Base-by-base conservation (phyloP, 108 stramenopile species). In the Skeletonema costatum region DNA sequence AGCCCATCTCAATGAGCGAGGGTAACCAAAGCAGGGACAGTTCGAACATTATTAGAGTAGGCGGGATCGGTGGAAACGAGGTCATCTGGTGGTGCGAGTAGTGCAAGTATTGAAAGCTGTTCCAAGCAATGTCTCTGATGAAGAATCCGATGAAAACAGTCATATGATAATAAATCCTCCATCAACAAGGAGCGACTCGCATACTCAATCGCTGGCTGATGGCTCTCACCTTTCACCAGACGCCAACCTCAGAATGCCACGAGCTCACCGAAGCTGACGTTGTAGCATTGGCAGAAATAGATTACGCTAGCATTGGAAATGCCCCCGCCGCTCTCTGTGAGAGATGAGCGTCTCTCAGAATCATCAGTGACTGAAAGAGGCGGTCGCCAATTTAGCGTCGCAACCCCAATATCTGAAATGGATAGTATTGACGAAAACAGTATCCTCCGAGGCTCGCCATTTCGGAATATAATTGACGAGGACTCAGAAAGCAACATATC, bases 241-340 rank as follows among this genome's bases (percentile, higher is more conserved):
- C 3, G 33, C 35, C 44, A 59, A 41, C 5, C 60, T 46, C 63
- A 60, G 21, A 51, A 70, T 78, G 9, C 51, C 68, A n/a, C 21
- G 46, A 39, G 29, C 39, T 75, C 1, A 76, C 80, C 8, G 75
- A 76, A 76, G 80, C 73, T 17, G 64, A 51, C 56, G 44, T 76
- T 32, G 79, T 74, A 16, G 48, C 61, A 8, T 64, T 76, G 69
- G 75, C 42, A 50, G 75, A 81, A 44, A 81, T 81, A 2, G 80
- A 81, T 30, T 38, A 71, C 21, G 80, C 75, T 32, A 81, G 75
- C 42, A 51, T 81, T 38, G 75, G 75, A 53, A 76, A 71, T 46
- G 42, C 50, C 13, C 13, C 75, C 75, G 1, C 80, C 80, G 2
- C 75, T 60, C 17, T 81, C 80, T 42, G 63, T 81, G 0, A 29